phyloP scores from a whole-genome alignment of 768 basidiomycete species.

The Leccinum barrowsii region DNA sequence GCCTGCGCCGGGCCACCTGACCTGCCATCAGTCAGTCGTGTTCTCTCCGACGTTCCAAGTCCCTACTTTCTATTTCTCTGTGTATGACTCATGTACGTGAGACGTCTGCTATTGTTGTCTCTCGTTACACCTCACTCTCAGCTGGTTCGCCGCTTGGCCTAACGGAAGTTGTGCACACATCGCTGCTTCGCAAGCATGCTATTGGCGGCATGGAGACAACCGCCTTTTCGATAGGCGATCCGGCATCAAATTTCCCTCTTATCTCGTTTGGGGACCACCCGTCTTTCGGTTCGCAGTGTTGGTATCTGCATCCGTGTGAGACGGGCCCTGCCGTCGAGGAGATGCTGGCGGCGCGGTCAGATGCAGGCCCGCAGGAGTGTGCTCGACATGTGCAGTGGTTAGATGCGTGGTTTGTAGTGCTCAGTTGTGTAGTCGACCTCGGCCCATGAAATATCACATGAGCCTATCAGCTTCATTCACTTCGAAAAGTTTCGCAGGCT shows the following conservation, averaged over 20 bases:
- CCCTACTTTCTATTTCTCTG: conserved; percentile 79
- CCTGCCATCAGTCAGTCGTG: conserved; percentile 63
- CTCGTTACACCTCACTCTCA: conserved; percentile 30
- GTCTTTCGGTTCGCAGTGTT: conserved; percentile 64
- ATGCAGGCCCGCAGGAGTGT: conserved; percentile 8
- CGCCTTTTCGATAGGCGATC: conserved; percentile 51
- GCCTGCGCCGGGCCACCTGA: conserved; percentile 33
- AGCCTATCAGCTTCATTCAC: not conserved
- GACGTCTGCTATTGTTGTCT: conserved; percentile 7
- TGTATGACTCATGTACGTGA: conserved; percentile 65
- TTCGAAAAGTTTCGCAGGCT: not conserved
- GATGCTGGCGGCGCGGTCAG: conserved; percentile 48
- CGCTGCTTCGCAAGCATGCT: conserved; percentile 53
- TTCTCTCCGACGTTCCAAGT: conserved; percentile 79
- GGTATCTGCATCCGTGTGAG: conserved; percentile 90
- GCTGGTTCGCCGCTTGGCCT: conserved; percentile 64
- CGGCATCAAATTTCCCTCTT: conserved; percentile 61
- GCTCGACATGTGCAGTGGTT: conserved; percentile 42
- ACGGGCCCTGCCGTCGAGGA: conserved; percentile 64
- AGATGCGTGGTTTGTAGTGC: conserved; percentile 75
- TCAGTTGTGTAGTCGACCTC: conserved; percentile 62
- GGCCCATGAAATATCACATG: conserved; percentile 16
- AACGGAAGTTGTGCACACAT: conserved; percentile 49
- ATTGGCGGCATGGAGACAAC: conserved; percentile 45
- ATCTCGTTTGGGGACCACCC: conserved; percentile 90